Evolutionary conservation across 768 basidiomycete genomes (phyloP).

Genomic region (Agrocybe pediades): DNA sequence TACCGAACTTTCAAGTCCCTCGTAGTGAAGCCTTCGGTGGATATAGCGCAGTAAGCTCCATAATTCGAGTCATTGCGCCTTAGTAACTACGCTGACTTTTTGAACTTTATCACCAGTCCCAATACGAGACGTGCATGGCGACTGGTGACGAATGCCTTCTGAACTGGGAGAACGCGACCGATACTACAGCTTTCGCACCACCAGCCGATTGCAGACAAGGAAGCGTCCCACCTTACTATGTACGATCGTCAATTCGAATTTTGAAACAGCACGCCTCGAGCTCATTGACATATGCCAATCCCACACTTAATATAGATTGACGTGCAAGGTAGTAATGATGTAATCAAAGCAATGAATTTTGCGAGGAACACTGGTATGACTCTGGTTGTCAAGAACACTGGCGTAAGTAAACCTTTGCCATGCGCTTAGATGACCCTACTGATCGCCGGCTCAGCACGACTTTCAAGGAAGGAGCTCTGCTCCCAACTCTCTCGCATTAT

Average conservation of each 20-base stretch:
- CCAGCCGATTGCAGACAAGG: conserved; percentile 26
- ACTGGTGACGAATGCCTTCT: conserved; percentile 34
- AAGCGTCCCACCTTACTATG: conserved; percentile 30
- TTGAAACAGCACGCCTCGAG: too few species aligned
- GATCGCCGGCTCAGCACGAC: too few species aligned
- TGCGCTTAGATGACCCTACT: too few species aligned
- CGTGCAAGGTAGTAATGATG: conserved; percentile 21
- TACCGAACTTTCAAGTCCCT: conserved; percentile 6
- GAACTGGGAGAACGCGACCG: conserved; percentile 24
- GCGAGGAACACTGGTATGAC: conserved; percentile 22
- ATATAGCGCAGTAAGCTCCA: conserved; percentile 10
- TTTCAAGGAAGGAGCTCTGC: conserved; percentile 50
- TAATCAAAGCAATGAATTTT: conserved; percentile 25
- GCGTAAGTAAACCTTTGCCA: too few species aligned
- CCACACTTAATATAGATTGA: conserved; percentile 23
- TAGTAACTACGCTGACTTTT: too few species aligned
- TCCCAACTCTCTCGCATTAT: conserved; percentile 42
- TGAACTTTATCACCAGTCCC: conserved; percentile 10
- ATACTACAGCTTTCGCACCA: conserved; percentile 20
- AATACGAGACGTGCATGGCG: conserved; percentile 45
- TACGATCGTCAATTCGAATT: conserved; percentile 9
- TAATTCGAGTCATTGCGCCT: not conserved
- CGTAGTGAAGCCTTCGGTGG: conserved; percentile 20
- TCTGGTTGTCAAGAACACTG: conserved; percentile 24
- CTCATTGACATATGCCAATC: not conserved